Percentiles rank a stretch among this genome's conserved stretches.
These are phyloP conservation scores for Fusarium concolor DNA, from an alignment of 2,329 filamentous ascomycete species.

Conservation along the genomic window DNA sequence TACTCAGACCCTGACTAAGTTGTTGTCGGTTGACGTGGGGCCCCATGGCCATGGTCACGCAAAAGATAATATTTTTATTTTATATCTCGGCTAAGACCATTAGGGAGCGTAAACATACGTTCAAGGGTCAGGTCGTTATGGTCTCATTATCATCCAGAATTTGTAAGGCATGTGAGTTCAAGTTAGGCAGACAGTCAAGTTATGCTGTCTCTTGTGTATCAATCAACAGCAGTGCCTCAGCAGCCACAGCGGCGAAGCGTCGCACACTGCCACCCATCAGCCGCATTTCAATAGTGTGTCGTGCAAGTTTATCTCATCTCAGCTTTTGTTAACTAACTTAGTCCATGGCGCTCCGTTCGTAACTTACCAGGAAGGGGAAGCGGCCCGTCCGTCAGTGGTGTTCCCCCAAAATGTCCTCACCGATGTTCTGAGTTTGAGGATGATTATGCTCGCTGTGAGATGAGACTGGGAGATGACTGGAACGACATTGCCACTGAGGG, in stretches of 20 bases:
- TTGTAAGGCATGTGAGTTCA: constrained; percentile 22
- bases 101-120: background rate
- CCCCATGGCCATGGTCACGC: constrained; percentile 24
- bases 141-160: background rate
- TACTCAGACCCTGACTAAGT: constrained; percentile 34
- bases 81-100: background rate
- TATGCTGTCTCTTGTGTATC: constrained; percentile 5
- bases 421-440: constrained; percentile 27
- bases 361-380: constrained; percentile 12
- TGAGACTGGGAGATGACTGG: constrained; percentile 15
- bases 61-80: constrained; percentile 2
- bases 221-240: constrained; percentile 17
- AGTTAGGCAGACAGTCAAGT: background rate
- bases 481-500: constrained; percentile 16
- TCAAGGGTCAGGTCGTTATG: background rate
- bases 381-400: constrained; percentile 25
- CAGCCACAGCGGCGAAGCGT: constrained; percentile 29
- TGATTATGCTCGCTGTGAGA: constrained; percentile 15
- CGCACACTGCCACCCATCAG: constrained; percentile 31
- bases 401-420: constrained; percentile 27
- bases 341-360: background rate
- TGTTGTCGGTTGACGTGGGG: constrained; percentile 31
- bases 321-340: background rate
- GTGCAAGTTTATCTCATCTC: background rate
- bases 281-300: background rate